phyloP scores from a whole-genome alignment of 1,139 yeast genomes.

The Kodamaea derodonti region DNA sequence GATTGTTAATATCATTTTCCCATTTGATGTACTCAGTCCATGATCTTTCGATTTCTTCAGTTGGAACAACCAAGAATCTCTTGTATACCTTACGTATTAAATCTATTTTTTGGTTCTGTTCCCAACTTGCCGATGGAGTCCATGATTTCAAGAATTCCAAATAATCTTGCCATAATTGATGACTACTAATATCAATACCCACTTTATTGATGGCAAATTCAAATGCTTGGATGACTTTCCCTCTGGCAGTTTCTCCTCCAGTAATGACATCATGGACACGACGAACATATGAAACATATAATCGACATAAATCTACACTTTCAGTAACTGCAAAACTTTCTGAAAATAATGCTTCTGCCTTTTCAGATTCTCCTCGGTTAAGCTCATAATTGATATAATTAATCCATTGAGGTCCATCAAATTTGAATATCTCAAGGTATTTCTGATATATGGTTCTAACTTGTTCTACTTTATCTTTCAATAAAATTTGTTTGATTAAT shows the following conservation, averaged over 20 bases:
- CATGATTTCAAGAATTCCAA: conserved; percentile 73
- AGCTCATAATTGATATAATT: conserved; percentile 68
- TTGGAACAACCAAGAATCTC: conserved; percentile 66
- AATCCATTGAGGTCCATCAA: conserved; percentile 65
- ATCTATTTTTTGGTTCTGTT: conserved; percentile 79
- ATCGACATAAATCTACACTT: conserved; percentile 65
- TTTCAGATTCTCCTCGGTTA: conserved; percentile 62
- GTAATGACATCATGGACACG: conserved; percentile 75
- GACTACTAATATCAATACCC: conserved; percentile 72
- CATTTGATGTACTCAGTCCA: conserved; percentile 83
- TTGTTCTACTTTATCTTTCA: conserved; percentile 61
- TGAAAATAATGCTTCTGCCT: conserved; percentile 62
- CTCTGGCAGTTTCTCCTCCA: conserved; percentile 82
- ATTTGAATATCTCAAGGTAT: conserved; percentile 63
- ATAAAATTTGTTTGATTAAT: conserved; percentile 50
- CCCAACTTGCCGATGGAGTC: conserved; percentile 82
- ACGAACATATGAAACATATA: conserved; percentile 75
- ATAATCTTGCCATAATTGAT: conserved; percentile 78
- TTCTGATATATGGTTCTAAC: conserved; percentile 57
- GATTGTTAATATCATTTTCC: conserved; percentile 72
- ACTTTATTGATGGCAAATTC: conserved; percentile 78
- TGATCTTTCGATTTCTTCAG: conserved; percentile 65
- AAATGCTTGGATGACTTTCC: conserved; percentile 74
- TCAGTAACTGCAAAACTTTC: conserved; percentile 57
- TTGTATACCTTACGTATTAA: conserved; percentile 72